Base-by-base conservation (phyloP, 2,329 filamentous ascomycete genomes). In the Plectosphaerella plurivora region DNA sequence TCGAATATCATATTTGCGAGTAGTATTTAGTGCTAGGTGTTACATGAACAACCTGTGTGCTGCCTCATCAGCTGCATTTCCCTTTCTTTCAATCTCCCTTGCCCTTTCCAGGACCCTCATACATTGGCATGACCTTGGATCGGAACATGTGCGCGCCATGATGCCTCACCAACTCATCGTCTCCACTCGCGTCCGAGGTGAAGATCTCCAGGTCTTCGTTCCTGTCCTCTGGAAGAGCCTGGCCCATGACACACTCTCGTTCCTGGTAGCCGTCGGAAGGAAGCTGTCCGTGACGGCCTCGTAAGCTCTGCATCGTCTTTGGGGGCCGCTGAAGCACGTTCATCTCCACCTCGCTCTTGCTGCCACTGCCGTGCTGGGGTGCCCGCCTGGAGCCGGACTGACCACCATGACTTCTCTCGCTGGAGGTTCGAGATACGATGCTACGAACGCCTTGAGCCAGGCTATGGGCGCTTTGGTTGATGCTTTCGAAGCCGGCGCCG, bases 221-320 rank as follows among this genome's bases (percentile, higher is more conserved):
- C 35, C 54, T 61, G 51, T 70, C 68, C 52, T 73, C 68, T 28
- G 60, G 59, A 25, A 72, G 61, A 2, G 64, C 64, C 59, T 70
- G 72, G 16, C 68, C 68, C 60, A 68, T 66, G 49, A 69, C 63
- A 54, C 68, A 68, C 24, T 69, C 67, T 45, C 65, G 66, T 50
- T 72, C 68, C 11, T 49, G 45, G 48, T 63, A 64, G 10, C 57
- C 50, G 20, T 61, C 56, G 10, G 49, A 55, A 10, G 60, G 57
- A 16, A 60, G 45, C 36, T 52, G 50, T 25, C 53, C 36, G 36
- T 63, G 57, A 25, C 57, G 57, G 50, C 61, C 55, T n/a, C 54
- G 59, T 18, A 56, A 49, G 4, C 58, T 59, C 41, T 56, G 5
- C 20, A 45, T 51, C 10, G 45, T 33, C n/a, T 54, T 50, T 5